Evolutionary conservation across 2,329 filamentous ascomycete genomes (phyloP).

Genomic region (Diplodia intermedia): DNA sequence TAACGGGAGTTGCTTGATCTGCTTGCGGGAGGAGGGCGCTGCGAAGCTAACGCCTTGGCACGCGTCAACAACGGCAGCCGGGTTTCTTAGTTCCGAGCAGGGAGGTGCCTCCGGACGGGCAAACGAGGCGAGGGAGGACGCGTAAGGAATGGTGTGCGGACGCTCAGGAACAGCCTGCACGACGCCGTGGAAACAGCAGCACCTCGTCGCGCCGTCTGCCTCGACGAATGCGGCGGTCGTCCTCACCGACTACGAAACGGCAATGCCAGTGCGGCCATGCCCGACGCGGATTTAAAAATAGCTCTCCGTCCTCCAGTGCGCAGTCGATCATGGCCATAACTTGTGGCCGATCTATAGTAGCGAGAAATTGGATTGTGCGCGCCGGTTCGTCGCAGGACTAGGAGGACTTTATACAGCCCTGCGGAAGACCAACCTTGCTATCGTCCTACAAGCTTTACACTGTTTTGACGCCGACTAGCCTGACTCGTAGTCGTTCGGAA

Average conservation of each 20-base stretch:
- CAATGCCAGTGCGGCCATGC: neutral
- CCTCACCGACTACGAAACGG: slow-evolving; percentile 12
- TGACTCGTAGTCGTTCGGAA: neutral
- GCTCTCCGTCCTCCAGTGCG: neutral
- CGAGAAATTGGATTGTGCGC: slow-evolving; percentile 10
- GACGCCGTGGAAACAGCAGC: neutral
- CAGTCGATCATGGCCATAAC: slow-evolving; percentile 12
- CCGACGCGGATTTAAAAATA: slow-evolving; percentile 6
- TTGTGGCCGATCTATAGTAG: slow-evolving; percentile 7
- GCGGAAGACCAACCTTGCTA: neutral
- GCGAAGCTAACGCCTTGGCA: slow-evolving; percentile 17
- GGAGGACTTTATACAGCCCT: neutral
- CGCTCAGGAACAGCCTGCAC: slow-evolving; percentile 2
- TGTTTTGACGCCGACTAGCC: neutral
- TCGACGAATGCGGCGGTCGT: slow-evolving; percentile 7
- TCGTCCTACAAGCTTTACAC: neutral
- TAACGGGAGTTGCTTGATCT: slow-evolving; percentile 26
- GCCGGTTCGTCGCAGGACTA: neutral
- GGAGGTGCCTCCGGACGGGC: slow-evolving; percentile 6
- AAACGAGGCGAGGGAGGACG: slow-evolving; percentile 16
- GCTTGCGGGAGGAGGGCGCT: slow-evolving; percentile 17
- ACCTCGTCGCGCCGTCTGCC: slow-evolving; percentile 4
- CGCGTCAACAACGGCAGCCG: slow-evolving; percentile 14
- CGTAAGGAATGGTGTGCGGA: slow-evolving; percentile 1
- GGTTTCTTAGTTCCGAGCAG: slow-evolving; percentile 20